phyloP scores from a whole-genome alignment of 108 stramenopile species.

The Skeletonema tropicum region DNA sequence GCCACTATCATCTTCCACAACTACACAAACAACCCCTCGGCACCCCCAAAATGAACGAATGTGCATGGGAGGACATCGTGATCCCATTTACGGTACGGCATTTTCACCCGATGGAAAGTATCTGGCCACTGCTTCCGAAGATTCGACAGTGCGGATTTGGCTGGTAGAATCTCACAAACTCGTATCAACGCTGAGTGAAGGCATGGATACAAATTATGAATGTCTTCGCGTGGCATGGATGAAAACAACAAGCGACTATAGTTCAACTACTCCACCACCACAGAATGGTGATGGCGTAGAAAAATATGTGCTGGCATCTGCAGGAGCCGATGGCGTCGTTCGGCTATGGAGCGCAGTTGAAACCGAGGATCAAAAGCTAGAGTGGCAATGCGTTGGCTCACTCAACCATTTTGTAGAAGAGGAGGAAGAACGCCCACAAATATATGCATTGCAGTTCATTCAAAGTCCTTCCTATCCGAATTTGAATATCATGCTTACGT shows the following conservation, averaged over 20 bases:
- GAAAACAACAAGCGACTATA: conserved; percentile 25
- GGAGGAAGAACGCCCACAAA: conserved; percentile 69
- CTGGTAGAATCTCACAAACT: conserved; percentile 53
- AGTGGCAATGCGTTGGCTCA: conserved; percentile 37
- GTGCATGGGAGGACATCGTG: conserved; percentile 73
- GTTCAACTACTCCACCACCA: neutral
- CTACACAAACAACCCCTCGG: neutral
- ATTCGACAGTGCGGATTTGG: conserved; percentile 80
- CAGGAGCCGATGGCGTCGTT: conserved; percentile 57
- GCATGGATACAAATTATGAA: conserved; percentile 61
- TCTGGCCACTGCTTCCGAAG: conserved; percentile 82
- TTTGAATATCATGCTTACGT: conserved; percentile 68
- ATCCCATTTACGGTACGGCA: conserved; percentile 69
- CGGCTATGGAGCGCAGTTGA: conserved; percentile 40
- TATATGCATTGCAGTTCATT: conserved; percentile 83
- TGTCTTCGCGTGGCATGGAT: conserved; percentile 83
- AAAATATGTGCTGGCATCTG: conserved; percentile 51
- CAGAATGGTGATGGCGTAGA: neutral
- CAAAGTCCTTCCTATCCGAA: conserved; percentile 30
- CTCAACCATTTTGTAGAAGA: conserved; percentile 45
- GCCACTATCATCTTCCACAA: conserved; percentile 8
- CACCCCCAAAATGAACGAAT: conserved; percentile 57
- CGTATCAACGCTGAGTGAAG: conserved; percentile 58
- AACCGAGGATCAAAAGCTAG: conserved; percentile 2
- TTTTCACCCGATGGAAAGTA: conserved; percentile 76